Evolutionary conservation across 441 rosid genomes (phyloP).

Genomic region (Adansonia rubrostipa): DNA sequence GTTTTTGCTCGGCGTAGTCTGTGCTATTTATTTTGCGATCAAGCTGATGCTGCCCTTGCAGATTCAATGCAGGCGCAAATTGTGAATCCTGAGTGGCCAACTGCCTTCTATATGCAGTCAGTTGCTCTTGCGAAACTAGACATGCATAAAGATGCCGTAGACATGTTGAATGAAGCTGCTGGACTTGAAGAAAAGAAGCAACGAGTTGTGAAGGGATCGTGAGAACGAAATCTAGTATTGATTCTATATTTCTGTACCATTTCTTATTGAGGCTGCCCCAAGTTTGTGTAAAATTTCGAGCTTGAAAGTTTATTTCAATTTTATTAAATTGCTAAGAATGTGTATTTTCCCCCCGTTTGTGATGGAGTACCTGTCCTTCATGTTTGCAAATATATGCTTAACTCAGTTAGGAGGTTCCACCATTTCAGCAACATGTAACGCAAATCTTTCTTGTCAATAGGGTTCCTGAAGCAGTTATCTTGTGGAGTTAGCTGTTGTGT

Average conservation of each 20-base stretch:
- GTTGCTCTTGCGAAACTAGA: conserved; percentile 78
- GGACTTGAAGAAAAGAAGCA: conserved; percentile 69
- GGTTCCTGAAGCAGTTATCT: background rate
- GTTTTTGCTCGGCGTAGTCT: conserved; percentile 84
- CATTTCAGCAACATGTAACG: background rate
- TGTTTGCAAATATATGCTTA: conserved; percentile 16
- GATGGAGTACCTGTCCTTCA: conserved; percentile 11
- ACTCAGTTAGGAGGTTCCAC: conserved; percentile 1
- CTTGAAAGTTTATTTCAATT: conserved; percentile 32
- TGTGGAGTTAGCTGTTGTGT: background rate
- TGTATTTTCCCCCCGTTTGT: conserved; percentile 16
- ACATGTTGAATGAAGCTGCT: conserved; percentile 80
- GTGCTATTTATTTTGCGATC: conserved; percentile 65
- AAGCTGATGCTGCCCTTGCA: conserved; percentile 67
- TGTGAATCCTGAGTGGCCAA: conserved; percentile 72
- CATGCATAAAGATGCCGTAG: conserved; percentile 76
- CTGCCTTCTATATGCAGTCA: conserved; percentile 87
- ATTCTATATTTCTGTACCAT: conserved; percentile 14
- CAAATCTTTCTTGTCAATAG: background rate
- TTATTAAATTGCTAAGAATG: conserved; percentile 28
- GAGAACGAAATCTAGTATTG: conserved; percentile 23
- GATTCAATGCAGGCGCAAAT: conserved; percentile 85
- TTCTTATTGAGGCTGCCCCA: conserved; percentile 38
- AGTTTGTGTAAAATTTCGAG: conserved; percentile 51
- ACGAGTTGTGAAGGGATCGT: conserved; percentile 43